Evolutionary conservation across 331 rosid species (phyloP), one percentile per base, ranked within the genome.

Genomic region (Stylosanthes scabra): DNA sequence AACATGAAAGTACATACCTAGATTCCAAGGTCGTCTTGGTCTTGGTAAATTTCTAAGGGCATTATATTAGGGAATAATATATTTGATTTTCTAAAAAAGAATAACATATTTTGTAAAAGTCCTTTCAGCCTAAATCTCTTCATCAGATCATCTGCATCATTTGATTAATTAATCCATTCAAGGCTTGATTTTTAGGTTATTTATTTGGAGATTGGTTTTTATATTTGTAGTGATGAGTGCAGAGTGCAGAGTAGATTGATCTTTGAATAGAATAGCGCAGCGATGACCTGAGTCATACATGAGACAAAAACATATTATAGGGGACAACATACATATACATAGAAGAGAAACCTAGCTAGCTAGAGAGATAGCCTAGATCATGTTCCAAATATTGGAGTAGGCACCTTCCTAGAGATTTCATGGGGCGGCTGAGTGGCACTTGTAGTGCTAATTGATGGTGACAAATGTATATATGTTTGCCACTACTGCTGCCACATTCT

Each of bases 391-490:
- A 34, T 50, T 4, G 10, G 39, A 34, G 5, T 41, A 47, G 29
- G 79, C 29, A 65, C 42, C 52, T 73, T 63, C 70, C 25, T 2
- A n/a, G 72, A 74, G 66, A 54, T 44, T 63, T 34, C 71, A 27
- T 2, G 49, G 7, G 63, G 57, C 37, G 71, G 51, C n/a, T n/a
- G n/a, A 74, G 61, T 66, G 41, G 42, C 61, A 42, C 14, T 75
- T 57, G 46, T 58, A 25, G n/a, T 63, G 20, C 11, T 40, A 4
- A 34, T 34, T 41, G 49, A 77, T 14, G 45, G 12, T 28, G 81
- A 62, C 76, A 77, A 37, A 62, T 52, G 37, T 31, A 31, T 31
- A 31, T 31, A 31, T 31, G 76, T 69, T 61, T 52, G 16, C 13
- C 59, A 69, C n/a, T n/a, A n/a, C n/a, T n/a, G n/a, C 20, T 62